These are phyloP conservation scores for Parathielavia appendiculata DNA, from an alignment of 495 filamentous ascomycete species.

Conservation along the genomic window DNA sequence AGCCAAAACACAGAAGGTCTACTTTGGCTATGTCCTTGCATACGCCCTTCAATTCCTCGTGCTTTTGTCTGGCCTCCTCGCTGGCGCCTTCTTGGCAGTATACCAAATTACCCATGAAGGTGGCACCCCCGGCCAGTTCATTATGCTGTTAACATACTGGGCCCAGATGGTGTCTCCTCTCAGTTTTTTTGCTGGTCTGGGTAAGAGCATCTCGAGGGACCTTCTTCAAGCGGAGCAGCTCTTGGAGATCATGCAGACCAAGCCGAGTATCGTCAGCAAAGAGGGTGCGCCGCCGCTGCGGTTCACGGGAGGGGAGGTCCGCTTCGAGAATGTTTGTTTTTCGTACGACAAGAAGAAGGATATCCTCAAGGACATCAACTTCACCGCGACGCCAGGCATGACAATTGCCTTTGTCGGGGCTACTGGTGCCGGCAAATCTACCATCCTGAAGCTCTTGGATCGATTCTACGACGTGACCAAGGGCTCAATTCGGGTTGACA, in stretches of 20 bases:
- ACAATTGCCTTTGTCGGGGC: constrained; percentile 74
- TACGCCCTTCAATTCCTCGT: constrained; percentile 55
- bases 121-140: constrained; percentile 62
- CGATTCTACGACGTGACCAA: constrained; percentile 63
- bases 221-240: constrained; percentile 69
- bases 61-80: constrained; percentile 57
- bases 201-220: constrained; percentile 53
- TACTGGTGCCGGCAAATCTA: constrained; percentile 72
- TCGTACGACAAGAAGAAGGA: constrained; percentile 65
- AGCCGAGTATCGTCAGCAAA: constrained; percentile 56
- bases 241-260: constrained; percentile 63
- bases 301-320: constrained; percentile 55
- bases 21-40: constrained; percentile 39
- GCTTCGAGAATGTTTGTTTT: constrained; percentile 62
- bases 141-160: constrained; percentile 70
- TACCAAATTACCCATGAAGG: constrained; percentile 55
- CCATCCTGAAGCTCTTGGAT: constrained; percentile 65
- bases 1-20: constrained; percentile 36
- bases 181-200: constrained; percentile 56
- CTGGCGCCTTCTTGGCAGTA: constrained; percentile 60
- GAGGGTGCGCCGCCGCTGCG: constrained; percentile 51
- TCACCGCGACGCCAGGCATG: constrained; percentile 54
- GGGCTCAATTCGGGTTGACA: constrained; percentile 67
- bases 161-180: constrained; percentile 56
- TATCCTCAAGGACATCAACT: constrained; percentile 60